Evolutionary conservation across 2,329 filamentous ascomycete genomes (phyloP), one percentile per base, ranked within the genome.

Genomic region (Pseudohalonectria lignicola): DNA sequence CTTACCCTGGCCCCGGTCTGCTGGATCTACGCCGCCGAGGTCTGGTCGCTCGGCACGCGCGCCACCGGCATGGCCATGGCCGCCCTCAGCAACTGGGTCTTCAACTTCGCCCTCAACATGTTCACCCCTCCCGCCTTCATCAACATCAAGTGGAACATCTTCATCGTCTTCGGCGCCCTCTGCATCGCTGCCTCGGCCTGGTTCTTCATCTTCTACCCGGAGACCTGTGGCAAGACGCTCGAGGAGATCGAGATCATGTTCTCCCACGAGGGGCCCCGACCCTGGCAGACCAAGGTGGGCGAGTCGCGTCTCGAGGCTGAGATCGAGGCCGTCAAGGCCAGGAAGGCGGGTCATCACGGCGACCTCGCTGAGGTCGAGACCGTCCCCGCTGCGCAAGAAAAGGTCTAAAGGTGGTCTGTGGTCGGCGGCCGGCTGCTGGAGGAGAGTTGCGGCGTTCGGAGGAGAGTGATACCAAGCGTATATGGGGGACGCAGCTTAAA

Each of bases 1-100:
- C 60, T 79, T n/a, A 80, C 75, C 0, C 64, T 77, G 15, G 76
- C 74, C 0, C 75, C 76, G 1, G 71, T 78, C 3, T 73, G 69
- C 39, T 81, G 77, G 76, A 68, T 80, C 32, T 82, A 82, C 47
- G 71, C 73, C 0, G 71, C 74, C 13, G 78, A 82, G 53, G 70
- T 79, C 3, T 79, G 71, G 69, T 74, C 72, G 1, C 61, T 79
- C 3, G 71, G 74, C 42, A 75, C 72, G 1, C 67, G 76, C 25
- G 74, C 74, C 3, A 71, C 64, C 3, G 74, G 74, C 16, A 76
- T 79, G 62, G 67, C 67, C 17, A 57, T 79, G 31, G 63, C 74
- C 0, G 67, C 72, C 3, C 60, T 72, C 15, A 64, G 66, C 12
- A 76, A 75, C 43, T 53, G 49, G 45, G 45, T 56, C 29, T 57